Evolutionary conservation across 306 rosid genomes (phyloP).

Genomic region (Cercis canadensis): DNA sequence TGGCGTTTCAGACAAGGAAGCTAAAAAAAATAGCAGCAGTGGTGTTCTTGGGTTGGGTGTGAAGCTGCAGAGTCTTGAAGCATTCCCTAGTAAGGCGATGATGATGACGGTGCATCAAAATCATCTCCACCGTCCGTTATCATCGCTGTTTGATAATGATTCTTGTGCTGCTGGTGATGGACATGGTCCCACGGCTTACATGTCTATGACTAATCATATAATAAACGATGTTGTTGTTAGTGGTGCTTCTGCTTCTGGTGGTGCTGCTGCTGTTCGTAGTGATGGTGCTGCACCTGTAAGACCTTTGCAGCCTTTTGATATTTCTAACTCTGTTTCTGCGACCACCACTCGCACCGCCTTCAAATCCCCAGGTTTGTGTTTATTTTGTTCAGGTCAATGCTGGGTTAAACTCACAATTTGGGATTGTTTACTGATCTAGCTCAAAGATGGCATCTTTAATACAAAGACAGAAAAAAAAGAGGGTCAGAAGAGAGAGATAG

Average conservation of each 20-base stretch:
- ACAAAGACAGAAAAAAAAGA: background rate
- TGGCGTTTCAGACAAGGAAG: constrained; percentile 48
- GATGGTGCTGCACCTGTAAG: constrained; percentile 41
- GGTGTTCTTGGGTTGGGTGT: constrained; percentile 43
- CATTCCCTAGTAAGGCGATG: constrained; percentile 42
- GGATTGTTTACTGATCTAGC: constrained; percentile 5
- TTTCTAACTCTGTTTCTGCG: constrained; percentile 33
- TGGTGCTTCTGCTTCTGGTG: constrained; percentile 22
- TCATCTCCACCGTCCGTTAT: constrained; percentile 62
- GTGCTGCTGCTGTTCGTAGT: constrained; percentile 32
- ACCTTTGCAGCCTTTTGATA: constrained; percentile 65
- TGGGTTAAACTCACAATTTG: background rate
- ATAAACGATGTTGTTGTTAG: constrained; percentile 40
- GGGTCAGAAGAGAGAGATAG: constrained; percentile 46
- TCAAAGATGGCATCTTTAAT: constrained; percentile 37
- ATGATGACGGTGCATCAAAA: constrained; percentile 51
- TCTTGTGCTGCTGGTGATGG: constrained; percentile 37
- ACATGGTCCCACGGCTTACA: constrained; percentile 62
- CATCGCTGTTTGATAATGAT: constrained; percentile 39
- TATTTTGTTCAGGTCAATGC: constrained; percentile 14
- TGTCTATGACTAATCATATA: constrained; percentile 39
- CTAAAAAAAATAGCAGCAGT: constrained; percentile 1
- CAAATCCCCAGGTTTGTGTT: constrained; percentile 62
- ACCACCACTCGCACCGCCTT: constrained; percentile 41
- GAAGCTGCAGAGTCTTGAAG: constrained; percentile 40